Base-by-base conservation (phyloP, 2,329 filamentous ascomycete species). In the Penicillium italicum region DNA sequence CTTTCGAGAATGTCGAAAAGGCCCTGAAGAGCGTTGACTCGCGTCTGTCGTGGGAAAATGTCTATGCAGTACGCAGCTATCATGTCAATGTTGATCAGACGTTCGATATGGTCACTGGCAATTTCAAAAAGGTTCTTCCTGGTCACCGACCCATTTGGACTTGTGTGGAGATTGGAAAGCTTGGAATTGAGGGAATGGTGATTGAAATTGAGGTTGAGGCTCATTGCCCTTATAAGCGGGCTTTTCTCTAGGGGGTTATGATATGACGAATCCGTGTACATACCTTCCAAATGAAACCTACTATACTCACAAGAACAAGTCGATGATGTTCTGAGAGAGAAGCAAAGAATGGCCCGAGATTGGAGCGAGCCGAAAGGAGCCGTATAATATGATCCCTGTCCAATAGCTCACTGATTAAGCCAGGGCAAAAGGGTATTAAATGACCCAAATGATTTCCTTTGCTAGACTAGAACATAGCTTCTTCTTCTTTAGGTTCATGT, bases 171-270 rank as follows among this genome's bases (percentile, higher is more conserved):
- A 49, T 64, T 36, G 33, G 37, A 7, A 53, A 55, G n/a, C 49
- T 64, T 18, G 62, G 53, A 2, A 58, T 64, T 30, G 50, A 53
- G 16, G 47, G 43, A 11, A 65, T 62, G 56, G 20, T 55, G 10
- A 59, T 64, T 41, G 62, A 65, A 48, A 60, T 64, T 22, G 62
- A 65, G 50, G 60, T 63, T 7, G 62, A 63, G 44, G 61, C 60
- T 11, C 37, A 55, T 18, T 45, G 20, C 24, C 53, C 53, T 30
- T 52, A 46, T 10, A 52, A 43, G 34, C 7, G 3, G 5, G 24
- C 24, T 3, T 3, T 24, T 24, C 5, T 24, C 24, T 24, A 24
- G 24, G 24, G 24, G 24, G 5, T 24, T 24, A 24, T 5, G 5
- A 24, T 30, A 9, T 24, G 43, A 24, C 7, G 5, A 34, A 24